Evolutionary conservation across 768 basidiomycete genomes (phyloP).

Genomic region (Pluteus cervinus): DNA sequence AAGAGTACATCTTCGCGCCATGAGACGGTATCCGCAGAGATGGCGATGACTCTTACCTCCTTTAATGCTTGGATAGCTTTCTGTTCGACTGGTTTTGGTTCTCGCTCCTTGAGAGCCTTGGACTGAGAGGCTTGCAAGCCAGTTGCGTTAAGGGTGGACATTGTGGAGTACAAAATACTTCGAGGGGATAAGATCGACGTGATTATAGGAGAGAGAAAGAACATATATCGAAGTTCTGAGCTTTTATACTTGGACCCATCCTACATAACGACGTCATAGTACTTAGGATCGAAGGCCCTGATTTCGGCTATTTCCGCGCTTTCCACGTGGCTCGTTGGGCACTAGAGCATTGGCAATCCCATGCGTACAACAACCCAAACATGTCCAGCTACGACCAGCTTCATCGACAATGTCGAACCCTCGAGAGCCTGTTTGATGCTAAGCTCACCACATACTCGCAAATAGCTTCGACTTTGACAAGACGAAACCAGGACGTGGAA

Average conservation of each 20-base stretch:
- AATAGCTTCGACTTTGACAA: slow-evolving; percentile 63
- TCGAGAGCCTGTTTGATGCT: slow-evolving; percentile 88
- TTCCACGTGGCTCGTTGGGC: too few relatives aligned
- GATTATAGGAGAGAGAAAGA: too few relatives aligned
- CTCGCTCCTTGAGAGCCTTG: slow-evolving; percentile 30
- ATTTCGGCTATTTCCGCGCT: too few relatives aligned
- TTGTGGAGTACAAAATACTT: slow-evolving; percentile 14
- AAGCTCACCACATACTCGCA: slow-evolving; percentile 91
- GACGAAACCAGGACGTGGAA: slow-evolving; percentile 55
- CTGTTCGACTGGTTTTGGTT: slow-evolving; percentile 25
- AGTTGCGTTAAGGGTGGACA: slow-evolving; percentile 25
- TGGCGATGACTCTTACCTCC: slow-evolving; percentile 21
- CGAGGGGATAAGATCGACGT: too few relatives aligned
- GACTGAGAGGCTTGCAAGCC: slow-evolving; percentile 33
- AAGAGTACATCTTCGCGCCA: slow-evolving; percentile 27
- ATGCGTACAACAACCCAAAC: background rate
- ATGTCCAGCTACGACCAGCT: slow-evolving; percentile 87
- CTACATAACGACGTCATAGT: too few relatives aligned
- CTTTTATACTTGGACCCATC: too few relatives aligned
- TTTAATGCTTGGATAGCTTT: slow-evolving; percentile 34
- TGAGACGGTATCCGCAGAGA: slow-evolving; percentile 2
- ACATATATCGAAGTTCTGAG: too few relatives aligned
- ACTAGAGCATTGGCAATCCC: too few relatives aligned
- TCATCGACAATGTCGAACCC: slow-evolving; percentile 86
- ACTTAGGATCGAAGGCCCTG: too few relatives aligned